phyloP scores from a whole-genome alignment of 2,329 filamentous ascomycete genomes.

The Helicocarpus griseus region DNA sequence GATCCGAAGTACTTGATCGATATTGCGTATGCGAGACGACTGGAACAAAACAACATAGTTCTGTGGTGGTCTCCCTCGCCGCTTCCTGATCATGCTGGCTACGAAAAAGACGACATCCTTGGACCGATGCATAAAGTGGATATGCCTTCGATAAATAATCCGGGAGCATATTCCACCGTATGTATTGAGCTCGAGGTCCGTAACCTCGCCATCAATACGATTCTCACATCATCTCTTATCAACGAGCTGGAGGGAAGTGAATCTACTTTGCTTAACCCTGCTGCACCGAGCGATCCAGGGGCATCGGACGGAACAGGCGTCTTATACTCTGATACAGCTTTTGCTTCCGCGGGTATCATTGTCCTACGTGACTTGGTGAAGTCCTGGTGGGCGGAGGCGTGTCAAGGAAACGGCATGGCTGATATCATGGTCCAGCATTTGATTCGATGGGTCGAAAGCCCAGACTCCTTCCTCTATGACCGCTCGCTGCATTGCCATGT shows the following conservation, averaged over 20 bases:
- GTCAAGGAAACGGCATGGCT: conserved; percentile 82
- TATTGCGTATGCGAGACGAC: conserved; percentile 78
- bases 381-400: conserved; percentile 94
- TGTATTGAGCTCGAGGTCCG: conserved; percentile 92
- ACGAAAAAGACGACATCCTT: conserved; percentile 83
- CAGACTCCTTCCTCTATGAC: conserved; percentile 91
- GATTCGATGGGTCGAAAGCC: conserved; percentile 92
- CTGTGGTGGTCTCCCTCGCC: conserved; percentile 92
- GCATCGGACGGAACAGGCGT: conserved; percentile 55
- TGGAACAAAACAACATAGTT: conserved; percentile 86
- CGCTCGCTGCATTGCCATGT: conserved; percentile 92
- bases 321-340: conserved; percentile 78
- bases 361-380: conserved; percentile 98
- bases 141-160: conserved; percentile 89
- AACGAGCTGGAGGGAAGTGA: conserved; percentile 91
- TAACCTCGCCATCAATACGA: conserved; percentile 95
- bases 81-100: conserved; percentile 86
- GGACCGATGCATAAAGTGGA: conserved; percentile 75
- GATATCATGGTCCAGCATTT: conserved; percentile 96
- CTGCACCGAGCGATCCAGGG: conserved; percentile 48
- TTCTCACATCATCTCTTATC: conserved; percentile 89
- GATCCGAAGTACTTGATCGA: conserved; percentile 94
- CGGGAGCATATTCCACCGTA: conserved; percentile 88
- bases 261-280: conserved; percentile 74
- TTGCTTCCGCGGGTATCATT: conserved; percentile 80